Percentiles rank a stretch among this genome's conserved stretches.
Evolutionary conservation across 768 basidiomycete species (phyloP).

Genomic region (Kwoniella shandongensis): DNA sequence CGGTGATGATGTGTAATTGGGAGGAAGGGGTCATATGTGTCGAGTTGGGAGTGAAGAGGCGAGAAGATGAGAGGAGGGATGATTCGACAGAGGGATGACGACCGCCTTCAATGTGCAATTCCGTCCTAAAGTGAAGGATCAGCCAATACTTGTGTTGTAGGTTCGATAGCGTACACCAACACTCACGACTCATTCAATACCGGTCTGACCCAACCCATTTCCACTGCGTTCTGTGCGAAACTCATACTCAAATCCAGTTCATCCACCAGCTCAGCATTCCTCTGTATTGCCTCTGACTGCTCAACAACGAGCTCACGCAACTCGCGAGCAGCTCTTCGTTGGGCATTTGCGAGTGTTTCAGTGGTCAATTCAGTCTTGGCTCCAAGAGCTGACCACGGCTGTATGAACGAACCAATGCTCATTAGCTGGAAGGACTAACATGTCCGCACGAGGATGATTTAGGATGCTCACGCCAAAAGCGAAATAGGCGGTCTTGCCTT

Average conservation of each 20-base stretch:
- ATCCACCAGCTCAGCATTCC: conserved; percentile 75
- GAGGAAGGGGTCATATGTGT: conserved; percentile 63
- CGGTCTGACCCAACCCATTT: conserved; percentile 75
- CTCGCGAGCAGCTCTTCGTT: conserved; percentile 63
- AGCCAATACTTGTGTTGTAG: neutral
- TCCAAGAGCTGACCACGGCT: conserved; percentile 47
- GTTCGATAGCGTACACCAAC: neutral
- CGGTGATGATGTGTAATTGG: conserved; percentile 80
- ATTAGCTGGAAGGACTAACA: neutral
- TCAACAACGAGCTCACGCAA: conserved; percentile 71
- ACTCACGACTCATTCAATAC: conserved; percentile 68
- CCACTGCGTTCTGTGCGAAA: conserved; percentile 75
- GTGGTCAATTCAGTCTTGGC: conserved; percentile 30
- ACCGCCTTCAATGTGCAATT: conserved; percentile 71
- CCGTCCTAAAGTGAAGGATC: conserved; percentile 53
- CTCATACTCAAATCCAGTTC: conserved; percentile 81
- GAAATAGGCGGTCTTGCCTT: conserved; percentile 32
- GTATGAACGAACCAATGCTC: neutral
- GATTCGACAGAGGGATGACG: conserved; percentile 93
- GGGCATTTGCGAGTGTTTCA: conserved; percentile 34
- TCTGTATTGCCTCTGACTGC: conserved; percentile 62
- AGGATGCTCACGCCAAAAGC: conserved; percentile 32
- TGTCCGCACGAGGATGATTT: neutral
- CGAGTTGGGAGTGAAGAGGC: conserved; percentile 82
- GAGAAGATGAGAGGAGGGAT: conserved; percentile 63